A percentile compares a stretch with the other conserved stretches of the same genome.
phyloP scores from a whole-genome alignment of 1,284 basidiomycete species.

The Austroboletus olivaceoglutinosus region DNA sequence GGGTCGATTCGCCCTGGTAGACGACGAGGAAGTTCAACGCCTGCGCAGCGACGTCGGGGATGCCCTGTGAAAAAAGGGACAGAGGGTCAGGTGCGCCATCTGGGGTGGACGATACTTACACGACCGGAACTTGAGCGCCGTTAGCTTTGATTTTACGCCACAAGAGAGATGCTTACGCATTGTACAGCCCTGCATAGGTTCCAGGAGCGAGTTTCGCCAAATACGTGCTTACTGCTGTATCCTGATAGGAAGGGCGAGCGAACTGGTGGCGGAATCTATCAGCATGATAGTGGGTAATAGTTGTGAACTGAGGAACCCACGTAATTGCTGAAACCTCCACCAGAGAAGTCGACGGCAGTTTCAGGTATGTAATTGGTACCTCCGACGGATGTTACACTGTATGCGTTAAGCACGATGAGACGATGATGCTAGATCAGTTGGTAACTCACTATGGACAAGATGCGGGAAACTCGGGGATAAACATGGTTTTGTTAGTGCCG shows the following conservation, averaged over 20 bases:
- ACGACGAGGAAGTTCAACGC: conserved; percentile 6
- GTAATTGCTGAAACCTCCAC: conserved; percentile 61
- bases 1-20: conserved; percentile 7
- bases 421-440: too few relatives aligned
- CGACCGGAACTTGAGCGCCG: conserved; percentile 30
- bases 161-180: conserved; percentile 39
- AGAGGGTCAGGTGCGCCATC: too few relatives aligned
- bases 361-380: conserved; percentile 58
- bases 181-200: conserved; percentile 58
- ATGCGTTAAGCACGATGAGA: not conserved
- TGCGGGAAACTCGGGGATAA: conserved; percentile 59
- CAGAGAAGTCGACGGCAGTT: conserved; percentile 54
- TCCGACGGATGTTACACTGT: conserved; percentile 59
- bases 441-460: conserved; percentile 41
- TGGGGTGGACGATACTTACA: too few relatives aligned
- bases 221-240: conserved; percentile 29
- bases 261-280: conserved; percentile 13
- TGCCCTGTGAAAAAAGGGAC: conserved; percentile 39
- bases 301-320: conserved; percentile 19
- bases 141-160: not conserved
- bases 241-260: conserved; percentile 20
- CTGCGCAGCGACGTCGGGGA: conserved; percentile 66
- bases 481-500: conserved; percentile 49
- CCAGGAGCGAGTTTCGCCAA: conserved; percentile 45
- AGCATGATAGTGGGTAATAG: not conserved